Conservation (phyloP, 768 basidiomycete genomes). For the Calocybe cyanea region DNA sequence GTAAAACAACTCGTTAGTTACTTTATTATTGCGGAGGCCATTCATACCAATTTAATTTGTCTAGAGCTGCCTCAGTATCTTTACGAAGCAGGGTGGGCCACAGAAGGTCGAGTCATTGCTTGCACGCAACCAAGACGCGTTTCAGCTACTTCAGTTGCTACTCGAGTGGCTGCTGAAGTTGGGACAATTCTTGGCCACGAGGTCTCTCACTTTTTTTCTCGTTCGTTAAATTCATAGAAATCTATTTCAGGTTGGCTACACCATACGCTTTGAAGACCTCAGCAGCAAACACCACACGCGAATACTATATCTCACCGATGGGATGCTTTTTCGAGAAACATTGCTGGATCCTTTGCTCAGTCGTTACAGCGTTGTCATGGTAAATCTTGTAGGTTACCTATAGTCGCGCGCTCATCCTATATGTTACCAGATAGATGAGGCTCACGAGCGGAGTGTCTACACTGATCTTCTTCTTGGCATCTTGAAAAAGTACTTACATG, state of each 20-base stretch:
- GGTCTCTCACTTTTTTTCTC: slow-evolving; percentile 32
- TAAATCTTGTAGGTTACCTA: slow-evolving; percentile 25
- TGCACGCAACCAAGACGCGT: slow-evolving; percentile 94
- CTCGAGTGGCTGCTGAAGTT: slow-evolving; percentile 88
- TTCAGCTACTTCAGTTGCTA: slow-evolving; percentile 92
- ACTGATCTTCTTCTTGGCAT: slow-evolving; percentile 91
- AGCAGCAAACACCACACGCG: slow-evolving; percentile 80
- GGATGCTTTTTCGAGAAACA: slow-evolving; percentile 94
- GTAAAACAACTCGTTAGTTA: slow-evolving; percentile 91
- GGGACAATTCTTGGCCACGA: slow-evolving; percentile 87
- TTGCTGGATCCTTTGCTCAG: slow-evolving; percentile 89
- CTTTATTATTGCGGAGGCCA: slow-evolving; percentile 4
- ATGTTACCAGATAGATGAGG: slow-evolving; percentile 81
- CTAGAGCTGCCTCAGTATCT: slow-evolving; percentile 95
- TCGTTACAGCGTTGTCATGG: slow-evolving; percentile 95
- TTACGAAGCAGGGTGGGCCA: slow-evolving; percentile 89
- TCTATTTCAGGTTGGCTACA: slow-evolving; percentile 81
- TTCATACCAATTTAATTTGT: slow-evolving; percentile 14
- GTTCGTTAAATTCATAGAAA: slow-evolving; percentile 19
- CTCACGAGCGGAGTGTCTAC: slow-evolving; percentile 94
- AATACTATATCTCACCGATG: slow-evolving; percentile 96
- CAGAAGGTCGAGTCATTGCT: slow-evolving; percentile 77
- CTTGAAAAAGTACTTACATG: slow-evolving; percentile 73
- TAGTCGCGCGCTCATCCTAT: background rate
- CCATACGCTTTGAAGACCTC: slow-evolving; percentile 94